Evolutionary conservation across 192 early-diverging fungal genomes (phyloP), one percentile per base, ranked within the genome.

Genomic region (Coemansia sp.): DNA sequence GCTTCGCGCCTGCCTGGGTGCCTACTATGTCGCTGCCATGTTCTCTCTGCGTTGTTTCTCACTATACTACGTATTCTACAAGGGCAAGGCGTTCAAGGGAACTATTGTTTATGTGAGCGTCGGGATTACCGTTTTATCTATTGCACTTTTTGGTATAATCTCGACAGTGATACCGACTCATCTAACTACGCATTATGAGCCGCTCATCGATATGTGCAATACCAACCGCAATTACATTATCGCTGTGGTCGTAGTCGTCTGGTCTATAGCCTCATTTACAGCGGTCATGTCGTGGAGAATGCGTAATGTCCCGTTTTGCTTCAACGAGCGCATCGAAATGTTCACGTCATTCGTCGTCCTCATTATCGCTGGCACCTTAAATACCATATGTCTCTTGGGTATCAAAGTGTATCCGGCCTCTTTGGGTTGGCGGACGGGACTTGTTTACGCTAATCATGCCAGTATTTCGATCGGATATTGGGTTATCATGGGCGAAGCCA

Each of bases 401-500:
- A 31, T 72, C 43, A 44, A 40, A 6, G 31, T 65, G 10, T 72
- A 66, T 34, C 64, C 58, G 0, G 64, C 64, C 33, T 52, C 40
- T 1, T 27, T 64, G 27, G 55, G 22, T 11, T 72, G 71, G 71
- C 64, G 71, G 3, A 72, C 20, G 43, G 29, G 27, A 1, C 71
- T 66, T 41, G 29, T 72, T 8, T 72, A 66, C n/a, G 40, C 60
- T n/a, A 66, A 66, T 53, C 71, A 72, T 20, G 24, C 58, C 0
- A 36, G 71, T 16, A 64, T 64, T 18, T 66, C 43, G 0, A 38
- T 62, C 8, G 64, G 47, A 1, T 66, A 62, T 39, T 72, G 71
- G 71, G 55, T 64, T 20, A 49, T 71, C 27, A 71, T 71, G 70
- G 64, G 70, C 52, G 58, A 72, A 39, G 64, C 65, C 1, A 66